Evolutionary conservation across 306 rosid species (phyloP).

Genomic region (Lotus japonicus): DNA sequence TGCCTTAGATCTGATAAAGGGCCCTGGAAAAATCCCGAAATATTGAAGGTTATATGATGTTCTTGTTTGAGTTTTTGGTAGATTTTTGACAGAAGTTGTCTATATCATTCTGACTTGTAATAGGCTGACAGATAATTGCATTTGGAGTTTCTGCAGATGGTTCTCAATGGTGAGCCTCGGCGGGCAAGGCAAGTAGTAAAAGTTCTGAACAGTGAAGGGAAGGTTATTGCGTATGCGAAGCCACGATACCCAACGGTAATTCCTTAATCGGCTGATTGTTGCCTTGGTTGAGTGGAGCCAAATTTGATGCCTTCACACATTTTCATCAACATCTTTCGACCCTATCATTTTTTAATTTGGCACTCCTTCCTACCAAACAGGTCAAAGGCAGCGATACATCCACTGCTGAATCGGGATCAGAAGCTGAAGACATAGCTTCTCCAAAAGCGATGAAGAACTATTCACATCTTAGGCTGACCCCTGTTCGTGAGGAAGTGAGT

Average conservation of each 20-base stretch:
- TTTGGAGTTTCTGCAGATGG: constrained; percentile 51
- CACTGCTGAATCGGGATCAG: constrained; percentile 98
- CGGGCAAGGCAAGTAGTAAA: constrained; percentile 86
- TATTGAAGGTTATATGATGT: constrained; percentile 61
- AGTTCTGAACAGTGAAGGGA: constrained; percentile 80
- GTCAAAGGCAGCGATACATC: constrained; percentile 95
- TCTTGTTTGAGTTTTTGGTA: neutral
- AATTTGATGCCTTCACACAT: neutral
- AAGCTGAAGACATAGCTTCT: constrained; percentile 88
- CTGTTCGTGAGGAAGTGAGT: constrained; percentile 98
- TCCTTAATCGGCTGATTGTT: neutral
- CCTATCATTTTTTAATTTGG: neutral
- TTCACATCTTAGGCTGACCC: constrained; percentile 89
- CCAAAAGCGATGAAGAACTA: constrained; percentile 81
- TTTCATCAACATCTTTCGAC: neutral
- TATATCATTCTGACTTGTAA: neutral
- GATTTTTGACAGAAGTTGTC: neutral
- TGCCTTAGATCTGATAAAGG: constrained; percentile 97
- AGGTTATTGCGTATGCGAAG: constrained; percentile 83
- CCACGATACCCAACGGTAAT: constrained; percentile 81
- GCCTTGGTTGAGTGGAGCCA: neutral
- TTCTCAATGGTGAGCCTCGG: constrained; percentile 73
- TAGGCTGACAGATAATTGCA: constrained; percentile 15
- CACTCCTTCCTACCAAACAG: constrained; percentile 38
- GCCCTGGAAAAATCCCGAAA: constrained; percentile 91